Percentiles rank a stretch among this genome's conserved stretches.
These are phyloP conservation scores for Mucor ambiguus DNA, from an alignment of 371 early-diverging fungal genomes.

Conservation along the genomic window DNA sequence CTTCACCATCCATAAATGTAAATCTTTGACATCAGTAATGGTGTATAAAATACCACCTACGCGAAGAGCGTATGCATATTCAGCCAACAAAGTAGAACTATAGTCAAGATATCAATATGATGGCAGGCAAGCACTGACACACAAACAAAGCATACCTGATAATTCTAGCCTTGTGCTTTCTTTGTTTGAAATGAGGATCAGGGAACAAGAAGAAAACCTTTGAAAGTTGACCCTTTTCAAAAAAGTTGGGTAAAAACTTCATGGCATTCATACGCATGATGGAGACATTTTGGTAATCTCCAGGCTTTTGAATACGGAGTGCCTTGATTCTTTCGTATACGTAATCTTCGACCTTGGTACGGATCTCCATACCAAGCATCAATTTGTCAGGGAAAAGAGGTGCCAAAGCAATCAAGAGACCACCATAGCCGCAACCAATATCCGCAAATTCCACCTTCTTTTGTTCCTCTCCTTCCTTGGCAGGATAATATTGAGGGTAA, in stretches of 20 bases:
- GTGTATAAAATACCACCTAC: conserved; percentile 94
- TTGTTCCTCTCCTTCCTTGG: conserved; percentile 45
- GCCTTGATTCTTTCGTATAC: conserved; percentile 90
- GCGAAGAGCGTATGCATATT: conserved; percentile 93
- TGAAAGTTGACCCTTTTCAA: conserved; percentile 88
- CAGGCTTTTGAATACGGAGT: conserved; percentile 79
- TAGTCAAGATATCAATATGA: neutral
- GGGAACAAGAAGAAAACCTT: conserved; percentile 99
- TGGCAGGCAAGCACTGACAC: no score
- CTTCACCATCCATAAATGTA: conserved; percentile 96
- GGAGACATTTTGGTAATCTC: conserved; percentile 91
- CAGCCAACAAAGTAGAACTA: conserved; percentile 82
- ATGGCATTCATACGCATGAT: conserved; percentile 99
- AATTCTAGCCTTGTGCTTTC: conserved; percentile 99
- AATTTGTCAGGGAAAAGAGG: conserved; percentile 88
- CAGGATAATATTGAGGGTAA: conserved; percentile 78
- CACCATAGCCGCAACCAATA: conserved; percentile 99
- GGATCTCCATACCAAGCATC: conserved; percentile 99
- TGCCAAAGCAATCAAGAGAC: conserved; percentile 88
- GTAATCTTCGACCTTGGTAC: conserved; percentile 96
- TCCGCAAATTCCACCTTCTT: conserved; percentile 95
- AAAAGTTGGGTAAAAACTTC: conserved; percentile 99
- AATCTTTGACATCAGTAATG: conserved; percentile 94
- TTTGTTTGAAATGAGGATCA: conserved; percentile 99
- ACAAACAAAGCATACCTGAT: conserved; percentile 66